Conservation (phyloP, 129 eudicot genomes). For the Dittrichia graveolens region DNA sequence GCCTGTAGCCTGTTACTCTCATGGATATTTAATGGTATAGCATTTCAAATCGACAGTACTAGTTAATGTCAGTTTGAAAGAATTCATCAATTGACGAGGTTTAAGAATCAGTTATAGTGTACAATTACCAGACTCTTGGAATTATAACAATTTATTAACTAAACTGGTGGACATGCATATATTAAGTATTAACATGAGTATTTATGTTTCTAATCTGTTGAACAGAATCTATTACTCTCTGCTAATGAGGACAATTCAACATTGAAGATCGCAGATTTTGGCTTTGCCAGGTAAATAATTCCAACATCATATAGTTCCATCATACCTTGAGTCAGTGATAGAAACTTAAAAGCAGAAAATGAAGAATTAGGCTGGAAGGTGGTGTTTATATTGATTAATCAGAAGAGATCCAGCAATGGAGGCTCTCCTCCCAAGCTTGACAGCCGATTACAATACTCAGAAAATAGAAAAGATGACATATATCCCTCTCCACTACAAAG, state of each 20-base stretch:
- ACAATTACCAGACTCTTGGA: not conserved
- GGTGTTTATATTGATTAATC: too few species aligned
- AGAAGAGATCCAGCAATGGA: too few species aligned
- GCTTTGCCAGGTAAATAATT: constrained; percentile 79
- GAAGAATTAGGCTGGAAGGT: too few species aligned
- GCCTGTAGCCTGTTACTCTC: too few species aligned
- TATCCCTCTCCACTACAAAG: too few species aligned
- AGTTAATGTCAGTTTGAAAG: not conserved
- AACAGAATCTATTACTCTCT: constrained; percentile 88
- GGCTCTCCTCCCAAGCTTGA: too few species aligned
- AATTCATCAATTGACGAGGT: not conserved
- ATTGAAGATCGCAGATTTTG: constrained; percentile 98
- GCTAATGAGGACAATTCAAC: constrained; percentile 68
- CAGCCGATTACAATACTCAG: too few species aligned
- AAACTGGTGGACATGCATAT: not conserved
- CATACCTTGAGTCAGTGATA: not conserved
- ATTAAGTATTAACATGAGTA: constrained; percentile 7
- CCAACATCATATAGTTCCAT: not conserved
- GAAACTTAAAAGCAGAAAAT: too few species aligned
- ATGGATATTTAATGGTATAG: too few species aligned
- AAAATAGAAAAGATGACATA: too few species aligned
- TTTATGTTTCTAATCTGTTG: constrained; percentile 21
- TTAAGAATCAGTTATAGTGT: not conserved
- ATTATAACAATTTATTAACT: not conserved
- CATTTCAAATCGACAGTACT: not conserved